Percentiles rank a stretch among this genome's conserved stretches.
phyloP scores from a whole-genome alignment of 495 filamentous ascomycete species.

The Talaromyces nanjingensis region DNA sequence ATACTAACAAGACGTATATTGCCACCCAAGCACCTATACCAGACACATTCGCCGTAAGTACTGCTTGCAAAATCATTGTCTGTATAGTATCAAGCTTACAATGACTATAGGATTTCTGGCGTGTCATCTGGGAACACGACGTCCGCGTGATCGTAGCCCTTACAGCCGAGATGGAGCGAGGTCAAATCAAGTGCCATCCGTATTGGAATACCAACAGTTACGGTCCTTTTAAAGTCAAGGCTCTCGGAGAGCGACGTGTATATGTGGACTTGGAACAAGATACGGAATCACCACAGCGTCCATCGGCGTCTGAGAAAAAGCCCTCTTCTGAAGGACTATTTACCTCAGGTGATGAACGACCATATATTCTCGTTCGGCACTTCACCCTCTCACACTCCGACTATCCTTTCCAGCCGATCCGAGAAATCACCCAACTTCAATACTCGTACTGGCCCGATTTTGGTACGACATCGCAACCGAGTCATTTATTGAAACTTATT shows the following conservation, averaged over 20 bases:
- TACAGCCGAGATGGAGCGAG: conserved; percentile 91
- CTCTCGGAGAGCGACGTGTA: conserved; percentile 72
- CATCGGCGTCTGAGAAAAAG: conserved; percentile 12
- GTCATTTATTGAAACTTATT: conserved; percentile 77
- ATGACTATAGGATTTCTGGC: conserved; percentile 83
- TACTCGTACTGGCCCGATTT: conserved; percentile 96
- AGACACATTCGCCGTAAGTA: conserved; percentile 79
- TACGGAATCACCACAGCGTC: not conserved
- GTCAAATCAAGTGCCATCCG: conserved; percentile 88
- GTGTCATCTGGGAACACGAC: conserved; percentile 94
- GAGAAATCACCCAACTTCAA: conserved; percentile 92
- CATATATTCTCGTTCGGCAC: conserved; percentile 76
- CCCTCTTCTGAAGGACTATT: conserved; percentile 11
- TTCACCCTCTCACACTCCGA: conserved; percentile 73
- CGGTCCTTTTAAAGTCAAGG: conserved; percentile 69
- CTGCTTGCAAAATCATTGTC: not conserved
- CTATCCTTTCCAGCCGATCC: conserved; percentile 76
- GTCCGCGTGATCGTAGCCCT: conserved; percentile 91
- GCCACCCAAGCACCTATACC: conserved; percentile 92
- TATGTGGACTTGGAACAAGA: conserved; percentile 51
- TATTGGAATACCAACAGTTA: conserved; percentile 84
- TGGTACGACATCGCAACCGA: conserved; percentile 82
- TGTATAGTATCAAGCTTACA: not conserved
- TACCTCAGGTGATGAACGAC: conserved; percentile 45
- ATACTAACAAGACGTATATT: conserved; percentile 86